Percentiles rank a stretch among this genome's conserved stretches.
phyloP scores from a whole-genome alignment of 2,329 filamentous ascomycete species.

The Metarhizium rileyi region DNA sequence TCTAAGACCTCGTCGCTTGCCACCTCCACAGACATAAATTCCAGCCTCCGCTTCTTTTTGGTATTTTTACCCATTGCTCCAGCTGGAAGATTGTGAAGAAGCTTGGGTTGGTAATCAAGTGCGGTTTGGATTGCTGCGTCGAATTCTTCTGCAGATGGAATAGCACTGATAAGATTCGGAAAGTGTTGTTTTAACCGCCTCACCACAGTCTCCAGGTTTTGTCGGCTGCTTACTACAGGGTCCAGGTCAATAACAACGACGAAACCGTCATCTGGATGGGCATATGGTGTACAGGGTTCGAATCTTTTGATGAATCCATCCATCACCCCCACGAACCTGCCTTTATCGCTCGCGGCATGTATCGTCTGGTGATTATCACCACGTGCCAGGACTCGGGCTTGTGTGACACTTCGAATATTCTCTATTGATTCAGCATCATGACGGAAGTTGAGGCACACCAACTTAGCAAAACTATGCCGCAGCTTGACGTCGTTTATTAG shows the following conservation, averaged over 20 bases:
- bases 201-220: constrained; percentile 76
- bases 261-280: constrained; percentile 69
- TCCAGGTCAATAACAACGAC: constrained; percentile 80
- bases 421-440: constrained; percentile 70
- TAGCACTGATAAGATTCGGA: constrained; percentile 60
- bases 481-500: constrained; percentile 68
- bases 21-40: constrained; percentile 47
- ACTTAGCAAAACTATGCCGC: constrained; percentile 52
- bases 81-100: constrained; percentile 65
- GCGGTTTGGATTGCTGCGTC: constrained; percentile 71
- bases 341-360: constrained; percentile 63
- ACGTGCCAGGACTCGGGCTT: constrained; percentile 67
- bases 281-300: constrained; percentile 60
- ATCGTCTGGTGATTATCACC: constrained; percentile 99
- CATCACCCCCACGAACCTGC: constrained; percentile 85
- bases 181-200: constrained; percentile 63
- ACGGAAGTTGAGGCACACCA: constrained; percentile 82
- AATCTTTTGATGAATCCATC: constrained; percentile 85
- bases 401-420: constrained; percentile 64
- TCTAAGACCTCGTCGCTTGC: constrained; percentile 31
- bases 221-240: constrained; percentile 63
- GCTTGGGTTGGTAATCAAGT: constrained; percentile 64
- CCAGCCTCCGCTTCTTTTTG: constrained; percentile 40
- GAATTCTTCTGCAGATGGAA: constrained; percentile 65
- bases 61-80: constrained; percentile 14